Conservation (phyloP, 208 protist species). For the Angomonas ambiguus region DNA sequence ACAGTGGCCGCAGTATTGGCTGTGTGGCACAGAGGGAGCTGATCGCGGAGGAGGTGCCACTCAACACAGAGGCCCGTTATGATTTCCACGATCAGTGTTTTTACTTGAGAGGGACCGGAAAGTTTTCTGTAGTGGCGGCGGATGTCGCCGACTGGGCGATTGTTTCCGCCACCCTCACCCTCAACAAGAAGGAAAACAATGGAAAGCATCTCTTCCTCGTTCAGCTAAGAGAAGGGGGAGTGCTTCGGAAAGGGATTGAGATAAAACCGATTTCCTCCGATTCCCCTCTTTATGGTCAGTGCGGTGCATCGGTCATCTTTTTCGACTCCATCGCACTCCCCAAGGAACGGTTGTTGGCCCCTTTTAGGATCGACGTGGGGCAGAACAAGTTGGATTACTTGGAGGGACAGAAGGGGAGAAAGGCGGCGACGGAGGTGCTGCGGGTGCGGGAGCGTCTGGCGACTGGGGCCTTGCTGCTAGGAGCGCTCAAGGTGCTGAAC, state of each 20-base stretch:
- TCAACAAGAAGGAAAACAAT: constrained; percentile 74
- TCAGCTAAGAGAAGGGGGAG: constrained; percentile 51
- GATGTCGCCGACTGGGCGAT: constrained; percentile 74
- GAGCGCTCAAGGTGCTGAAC: constrained; percentile 55
- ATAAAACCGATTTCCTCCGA: constrained; percentile 50
- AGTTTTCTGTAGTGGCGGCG: constrained; percentile 78
- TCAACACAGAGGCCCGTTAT: constrained; percentile 84
- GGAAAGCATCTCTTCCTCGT: constrained; percentile 75
- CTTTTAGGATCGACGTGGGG: constrained; percentile 41
- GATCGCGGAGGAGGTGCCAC: constrained; percentile 60
- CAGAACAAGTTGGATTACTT: constrained; percentile 38
- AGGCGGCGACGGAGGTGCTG: constrained; percentile 48
- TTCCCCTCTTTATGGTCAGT: constrained; percentile 33
- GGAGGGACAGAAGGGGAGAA: constrained; percentile 25
- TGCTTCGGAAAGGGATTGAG: constrained; percentile 35
- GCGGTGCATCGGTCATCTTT: constrained; percentile 63
- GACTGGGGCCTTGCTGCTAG: constrained; percentile 65
- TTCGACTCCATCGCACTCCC: constrained; percentile 74
- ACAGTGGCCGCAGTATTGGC: constrained; percentile 53
- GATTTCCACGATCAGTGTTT: constrained; percentile 73
- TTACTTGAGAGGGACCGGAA: constrained; percentile 71
- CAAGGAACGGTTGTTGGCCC: constrained; percentile 46
- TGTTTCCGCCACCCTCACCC: constrained; percentile 74
- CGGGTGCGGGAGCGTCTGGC: constrained; percentile 58
- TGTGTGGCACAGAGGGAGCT: constrained; percentile 73